phyloP scores from a whole-genome alignment of 1,284 basidiomycete genomes.

The Rhodotorula glutinis region DNA sequence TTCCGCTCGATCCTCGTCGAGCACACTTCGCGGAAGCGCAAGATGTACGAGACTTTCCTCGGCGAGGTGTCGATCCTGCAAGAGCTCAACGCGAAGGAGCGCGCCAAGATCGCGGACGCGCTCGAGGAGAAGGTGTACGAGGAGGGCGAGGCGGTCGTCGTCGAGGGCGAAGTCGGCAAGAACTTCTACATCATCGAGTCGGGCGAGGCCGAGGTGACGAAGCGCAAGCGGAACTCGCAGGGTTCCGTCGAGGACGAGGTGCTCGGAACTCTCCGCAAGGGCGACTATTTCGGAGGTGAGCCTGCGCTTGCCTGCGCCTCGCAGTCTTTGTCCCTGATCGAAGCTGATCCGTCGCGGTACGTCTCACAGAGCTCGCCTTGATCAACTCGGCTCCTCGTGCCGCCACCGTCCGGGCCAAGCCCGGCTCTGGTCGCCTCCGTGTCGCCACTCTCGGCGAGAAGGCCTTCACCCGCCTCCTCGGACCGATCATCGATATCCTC shows the following conservation, averaged over 20 bases:
- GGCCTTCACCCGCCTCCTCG: slow-evolving; percentile 90
- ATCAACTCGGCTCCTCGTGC: slow-evolving; percentile 82
- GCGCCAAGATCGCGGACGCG: slow-evolving; percentile 95
- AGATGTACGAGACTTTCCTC: slow-evolving; percentile 94
- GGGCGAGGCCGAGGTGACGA: slow-evolving; percentile 83
- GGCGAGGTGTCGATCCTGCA: slow-evolving; percentile 85
- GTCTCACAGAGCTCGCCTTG: slow-evolving; percentile 73
- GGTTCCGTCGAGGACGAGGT: slow-evolving; percentile 61
- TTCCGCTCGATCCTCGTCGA: slow-evolving; percentile 93
- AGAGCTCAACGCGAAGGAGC: slow-evolving; percentile 77
- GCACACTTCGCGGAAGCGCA: slow-evolving; percentile 74
- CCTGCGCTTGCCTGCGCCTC: slow-evolving; percentile 24
- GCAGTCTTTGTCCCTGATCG: too few relatives aligned
- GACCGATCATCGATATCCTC: slow-evolving; percentile 81
- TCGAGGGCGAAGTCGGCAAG: slow-evolving; percentile 89
- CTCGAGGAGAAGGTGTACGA: slow-evolving; percentile 77
- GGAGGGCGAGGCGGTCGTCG: slow-evolving; percentile 81
- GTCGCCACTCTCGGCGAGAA: slow-evolving; percentile 90
- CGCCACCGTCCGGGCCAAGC: slow-evolving; percentile 82
- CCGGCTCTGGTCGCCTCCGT: slow-evolving; percentile 60
- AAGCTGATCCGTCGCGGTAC: too few relatives aligned
- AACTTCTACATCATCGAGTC: slow-evolving; percentile 97
- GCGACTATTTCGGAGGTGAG: slow-evolving; percentile 97
- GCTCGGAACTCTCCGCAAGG: slow-evolving; percentile 75
- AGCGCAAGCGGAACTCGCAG: slow-evolving; percentile 58